Conservation (phyloP, 2,329 filamentous ascomycete genomes). For the Apiospora kogelbergensis region DNA sequence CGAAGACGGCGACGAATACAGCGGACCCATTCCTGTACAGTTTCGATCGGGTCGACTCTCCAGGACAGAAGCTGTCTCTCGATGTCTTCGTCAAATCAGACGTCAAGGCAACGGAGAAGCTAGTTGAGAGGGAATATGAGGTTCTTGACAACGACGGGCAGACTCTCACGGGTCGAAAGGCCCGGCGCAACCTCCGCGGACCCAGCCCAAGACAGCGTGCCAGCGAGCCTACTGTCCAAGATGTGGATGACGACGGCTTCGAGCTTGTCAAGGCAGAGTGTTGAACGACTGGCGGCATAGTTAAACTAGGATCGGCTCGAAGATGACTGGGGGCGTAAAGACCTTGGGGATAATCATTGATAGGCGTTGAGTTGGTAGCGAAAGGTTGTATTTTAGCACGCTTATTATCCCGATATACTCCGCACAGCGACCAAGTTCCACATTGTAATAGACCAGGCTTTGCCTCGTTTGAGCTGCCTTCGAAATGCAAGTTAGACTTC, state of each 20-base stretch:
- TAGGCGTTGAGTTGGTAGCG: too few species aligned
- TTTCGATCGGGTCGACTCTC: conserved; percentile 41
- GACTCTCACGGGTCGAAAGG: conserved; percentile 43
- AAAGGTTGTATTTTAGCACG: too few species aligned
- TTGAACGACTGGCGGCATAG: neutral
- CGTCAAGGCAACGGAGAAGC: conserved; percentile 41
- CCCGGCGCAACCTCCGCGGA: conserved; percentile 39
- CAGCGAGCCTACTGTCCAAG: conserved; percentile 26
- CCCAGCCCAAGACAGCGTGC: conserved; percentile 20
- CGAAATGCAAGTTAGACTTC: too few species aligned
- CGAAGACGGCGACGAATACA: conserved; percentile 18
- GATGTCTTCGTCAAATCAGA: conserved; percentile 37
- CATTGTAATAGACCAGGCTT: too few species aligned
- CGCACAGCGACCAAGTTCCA: too few species aligned
- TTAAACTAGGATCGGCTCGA: neutral
- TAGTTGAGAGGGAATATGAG: conserved; percentile 49
- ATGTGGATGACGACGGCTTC: conserved; percentile 45
- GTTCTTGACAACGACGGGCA: conserved; percentile 46
- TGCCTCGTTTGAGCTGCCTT: too few species aligned
- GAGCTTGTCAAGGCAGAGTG: conserved; percentile 35
- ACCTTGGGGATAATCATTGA: too few species aligned
- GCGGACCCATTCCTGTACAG: conserved; percentile 42
- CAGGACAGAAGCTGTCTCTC: conserved; percentile 39
- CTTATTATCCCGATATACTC: too few species aligned
- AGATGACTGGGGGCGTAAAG: neutral